Evolutionary conservation across 192 early-diverging fungal genomes (phyloP).

Genomic region (Entrophospora sp.): DNA sequence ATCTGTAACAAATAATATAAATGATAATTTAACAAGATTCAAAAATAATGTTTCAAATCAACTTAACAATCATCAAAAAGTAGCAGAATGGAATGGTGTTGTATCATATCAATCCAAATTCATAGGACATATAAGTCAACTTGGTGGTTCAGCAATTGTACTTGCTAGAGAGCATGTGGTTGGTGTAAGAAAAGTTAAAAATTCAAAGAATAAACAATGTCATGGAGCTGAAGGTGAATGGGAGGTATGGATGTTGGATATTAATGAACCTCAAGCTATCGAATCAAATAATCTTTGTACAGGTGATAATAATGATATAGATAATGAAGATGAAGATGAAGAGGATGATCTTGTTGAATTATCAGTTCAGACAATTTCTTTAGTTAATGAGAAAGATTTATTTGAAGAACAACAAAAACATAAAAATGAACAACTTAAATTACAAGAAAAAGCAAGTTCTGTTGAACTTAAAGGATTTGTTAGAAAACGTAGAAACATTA

Average conservation of each 20-base stretch:
- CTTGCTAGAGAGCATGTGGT: background rate
- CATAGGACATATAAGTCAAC: background rate
- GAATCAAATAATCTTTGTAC: background rate
- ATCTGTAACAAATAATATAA: too few relatives aligned
- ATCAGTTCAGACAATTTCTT: background rate
- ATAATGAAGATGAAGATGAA: too few relatives aligned
- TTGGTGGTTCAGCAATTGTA: background rate
- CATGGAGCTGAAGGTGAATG: constrained; percentile 1
- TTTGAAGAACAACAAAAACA: background rate
- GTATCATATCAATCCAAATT: background rate
- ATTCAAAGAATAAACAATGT: background rate
- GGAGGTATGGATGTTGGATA: background rate
- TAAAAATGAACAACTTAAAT: background rate
- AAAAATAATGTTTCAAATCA: background rate
- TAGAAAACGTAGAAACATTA: background rate
- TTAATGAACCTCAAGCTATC: background rate
- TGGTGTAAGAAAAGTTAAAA: background rate
- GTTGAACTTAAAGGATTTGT: background rate
- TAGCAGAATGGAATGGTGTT: background rate
- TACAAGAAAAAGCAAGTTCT: background rate
- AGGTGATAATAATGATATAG: background rate
- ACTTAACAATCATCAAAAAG: too few relatives aligned
- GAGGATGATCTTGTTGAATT: background rate
- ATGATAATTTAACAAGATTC: too few relatives aligned
- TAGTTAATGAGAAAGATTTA: constrained; percentile 1